Evolutionary conservation across 1,284 basidiomycete genomes (phyloP).

Genomic region (Ganoderma leucocontextum): DNA sequence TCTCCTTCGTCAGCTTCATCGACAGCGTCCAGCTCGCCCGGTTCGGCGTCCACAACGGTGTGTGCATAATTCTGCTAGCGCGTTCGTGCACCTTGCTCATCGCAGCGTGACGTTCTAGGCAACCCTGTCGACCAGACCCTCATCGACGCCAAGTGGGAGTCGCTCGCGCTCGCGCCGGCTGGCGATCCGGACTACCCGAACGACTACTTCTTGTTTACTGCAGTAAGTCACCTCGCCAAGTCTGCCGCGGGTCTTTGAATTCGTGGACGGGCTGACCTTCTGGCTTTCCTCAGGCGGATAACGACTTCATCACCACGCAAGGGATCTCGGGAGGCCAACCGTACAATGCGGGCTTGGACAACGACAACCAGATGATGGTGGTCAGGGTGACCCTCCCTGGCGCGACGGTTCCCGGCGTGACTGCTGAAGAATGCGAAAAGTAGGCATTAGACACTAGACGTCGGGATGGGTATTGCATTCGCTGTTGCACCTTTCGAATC

Average conservation of each 20-base stretch:
- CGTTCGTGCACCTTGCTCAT: background rate
- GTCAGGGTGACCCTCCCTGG: slow-evolving; percentile 71
- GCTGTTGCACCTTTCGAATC: background rate
- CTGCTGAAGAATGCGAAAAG: background rate
- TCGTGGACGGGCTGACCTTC: background rate
- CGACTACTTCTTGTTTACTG: slow-evolving; percentile 74
- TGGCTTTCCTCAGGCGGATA: slow-evolving; percentile 56
- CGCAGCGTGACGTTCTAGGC: slow-evolving; percentile 26
- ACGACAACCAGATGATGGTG: slow-evolving; percentile 73
- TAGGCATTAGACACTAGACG: background rate
- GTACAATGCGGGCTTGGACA: slow-evolving; percentile 62
- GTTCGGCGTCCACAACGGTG: slow-evolving; percentile 69
- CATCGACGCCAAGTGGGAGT: slow-evolving; percentile 76
- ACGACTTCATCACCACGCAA: slow-evolving; percentile 70
- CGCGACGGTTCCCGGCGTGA: slow-evolving; percentile 10
- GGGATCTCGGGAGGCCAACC: slow-evolving; percentile 62
- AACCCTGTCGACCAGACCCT: slow-evolving; percentile 58
- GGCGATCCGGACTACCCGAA: slow-evolving; percentile 59
- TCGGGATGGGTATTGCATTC: background rate
- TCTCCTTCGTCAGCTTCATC: slow-evolving; percentile 63
- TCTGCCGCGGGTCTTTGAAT: background rate
- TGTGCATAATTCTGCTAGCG: slow-evolving; percentile 6
- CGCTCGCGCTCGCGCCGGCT: slow-evolving; percentile 65
- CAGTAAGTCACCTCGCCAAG: slow-evolving; percentile 47
- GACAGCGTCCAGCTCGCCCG: slow-evolving; percentile 60